Evolutionary conservation across 2,329 filamentous ascomycete species (phyloP).

Genomic region (Colletotrichum costaricense): DNA sequence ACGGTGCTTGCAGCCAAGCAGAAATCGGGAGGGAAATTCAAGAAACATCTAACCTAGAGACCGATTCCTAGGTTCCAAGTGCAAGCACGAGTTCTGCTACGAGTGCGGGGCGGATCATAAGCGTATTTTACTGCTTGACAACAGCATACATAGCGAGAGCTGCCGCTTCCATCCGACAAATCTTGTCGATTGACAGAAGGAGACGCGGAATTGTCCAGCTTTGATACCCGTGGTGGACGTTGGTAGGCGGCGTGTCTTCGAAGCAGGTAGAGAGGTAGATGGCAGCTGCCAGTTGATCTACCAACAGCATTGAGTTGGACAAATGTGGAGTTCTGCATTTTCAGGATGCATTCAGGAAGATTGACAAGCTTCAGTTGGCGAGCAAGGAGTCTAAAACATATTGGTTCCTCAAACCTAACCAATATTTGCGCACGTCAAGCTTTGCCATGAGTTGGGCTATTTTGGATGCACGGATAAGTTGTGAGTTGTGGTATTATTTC

Average conservation of each 20-base stretch:
- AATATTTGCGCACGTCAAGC: too few relatives aligned
- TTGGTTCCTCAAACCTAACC: too few relatives aligned
- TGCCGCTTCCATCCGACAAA: conserved; percentile 46
- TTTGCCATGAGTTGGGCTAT: too few relatives aligned
- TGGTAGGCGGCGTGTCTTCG: too few relatives aligned
- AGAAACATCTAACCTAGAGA: background rate
- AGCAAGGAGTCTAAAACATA: too few relatives aligned
- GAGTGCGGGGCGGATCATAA: conserved; percentile 49
- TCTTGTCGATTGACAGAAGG: background rate
- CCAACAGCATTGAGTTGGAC: background rate
- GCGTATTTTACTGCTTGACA: conserved; percentile 46
- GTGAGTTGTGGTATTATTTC: background rate
- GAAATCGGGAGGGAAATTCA: background rate
- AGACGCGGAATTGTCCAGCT: background rate
- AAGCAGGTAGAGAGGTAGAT: too few relatives aligned
- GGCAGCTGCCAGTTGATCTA: background rate
- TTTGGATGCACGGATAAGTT: background rate
- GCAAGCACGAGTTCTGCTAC: conserved; percentile 47
- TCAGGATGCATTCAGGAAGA: background rate
- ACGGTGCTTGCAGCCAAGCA: background rate
- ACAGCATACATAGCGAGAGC: conserved; percentile 43
- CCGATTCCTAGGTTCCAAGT: conserved; percentile 41
- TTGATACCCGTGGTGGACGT: too few relatives aligned
- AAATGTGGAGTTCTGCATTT: background rate
- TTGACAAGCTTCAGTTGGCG: background rate